These are phyloP conservation scores for Hypoxylon sp. DNA, from an alignment of 2,329 filamentous ascomycete species.

Conservation along the genomic window DNA sequence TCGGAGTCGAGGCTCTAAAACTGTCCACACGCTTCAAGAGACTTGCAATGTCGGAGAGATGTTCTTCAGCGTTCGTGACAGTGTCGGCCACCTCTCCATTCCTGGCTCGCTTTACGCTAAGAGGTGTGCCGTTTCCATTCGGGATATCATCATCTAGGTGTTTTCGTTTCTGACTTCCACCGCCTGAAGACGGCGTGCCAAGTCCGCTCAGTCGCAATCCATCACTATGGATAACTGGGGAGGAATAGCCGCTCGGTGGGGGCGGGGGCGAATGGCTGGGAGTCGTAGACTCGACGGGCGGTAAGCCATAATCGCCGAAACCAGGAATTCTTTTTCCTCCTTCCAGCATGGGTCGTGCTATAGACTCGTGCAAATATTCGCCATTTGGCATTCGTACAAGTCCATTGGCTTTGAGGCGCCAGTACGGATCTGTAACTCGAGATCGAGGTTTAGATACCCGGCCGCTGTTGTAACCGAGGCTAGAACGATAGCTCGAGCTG, in stretches of 20 bases:
- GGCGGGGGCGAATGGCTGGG: conserved; percentile 43
- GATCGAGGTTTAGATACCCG: conserved; percentile 52
- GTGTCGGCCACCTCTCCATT: conserved; percentile 39
- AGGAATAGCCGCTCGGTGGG: conserved; percentile 15
- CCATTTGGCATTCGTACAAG: conserved; percentile 68
- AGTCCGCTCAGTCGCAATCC: conserved; percentile 14
- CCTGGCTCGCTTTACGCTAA: conserved; percentile 48
- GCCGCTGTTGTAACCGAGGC: conserved; percentile 54
- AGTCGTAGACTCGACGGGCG: conserved; percentile 40
- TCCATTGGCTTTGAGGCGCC: conserved; percentile 56
- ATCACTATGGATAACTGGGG: conserved; percentile 25
- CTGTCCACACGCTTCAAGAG: conserved; percentile 48
- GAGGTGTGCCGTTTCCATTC: conserved; percentile 45
- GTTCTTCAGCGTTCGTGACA: conserved; percentile 44
- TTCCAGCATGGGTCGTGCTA: conserved; percentile 63
- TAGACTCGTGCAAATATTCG: conserved; percentile 67
- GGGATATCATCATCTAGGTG: conserved; percentile 47
- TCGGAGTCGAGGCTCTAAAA: conserved; percentile 26
- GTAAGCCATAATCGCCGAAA: conserved; percentile 57
- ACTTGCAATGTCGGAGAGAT: conserved; percentile 50
- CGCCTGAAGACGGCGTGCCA: conserved; percentile 46
- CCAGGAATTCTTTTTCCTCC: conserved; percentile 59
- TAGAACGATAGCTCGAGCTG: conserved; percentile 56
- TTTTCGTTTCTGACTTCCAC: conserved; percentile 50
- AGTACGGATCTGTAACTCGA: conserved; percentile 55